phyloP scores from a whole-genome alignment of 495 filamentous ascomycete species.

The Hypoxylon intermedium region DNA sequence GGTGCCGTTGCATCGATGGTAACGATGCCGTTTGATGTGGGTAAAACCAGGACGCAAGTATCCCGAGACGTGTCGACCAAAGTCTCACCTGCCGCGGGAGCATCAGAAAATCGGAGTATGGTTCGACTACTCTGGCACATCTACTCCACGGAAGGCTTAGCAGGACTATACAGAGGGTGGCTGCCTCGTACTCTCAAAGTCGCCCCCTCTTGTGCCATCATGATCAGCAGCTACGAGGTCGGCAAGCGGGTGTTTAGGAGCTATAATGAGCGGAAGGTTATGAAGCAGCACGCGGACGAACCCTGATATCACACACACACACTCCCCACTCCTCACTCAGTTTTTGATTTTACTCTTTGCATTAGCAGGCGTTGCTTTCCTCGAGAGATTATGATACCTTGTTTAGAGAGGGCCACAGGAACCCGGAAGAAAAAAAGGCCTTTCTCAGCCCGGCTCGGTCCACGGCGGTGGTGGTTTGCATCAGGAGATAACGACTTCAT shows the following conservation, averaged over 20 bases:
- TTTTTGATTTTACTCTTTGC: constrained; percentile 26
- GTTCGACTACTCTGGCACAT: constrained; percentile 84
- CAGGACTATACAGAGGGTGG: constrained; percentile 89
- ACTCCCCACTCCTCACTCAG: constrained; percentile 15
- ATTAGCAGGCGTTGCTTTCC: constrained; percentile 32
- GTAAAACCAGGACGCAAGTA: constrained; percentile 93
- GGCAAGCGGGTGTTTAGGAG: constrained; percentile 86
- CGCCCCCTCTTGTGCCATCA: constrained; percentile 97
- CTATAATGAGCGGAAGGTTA: constrained; percentile 70
- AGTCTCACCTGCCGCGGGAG: constrained; percentile 39
- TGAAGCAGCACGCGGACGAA: constrained; percentile 20
- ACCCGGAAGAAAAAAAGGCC: constrained; percentile 11
- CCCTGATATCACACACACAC: constrained; percentile 7
- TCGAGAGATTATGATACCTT: constrained; percentile 30
- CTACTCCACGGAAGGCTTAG: constrained; percentile 78
- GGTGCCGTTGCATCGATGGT: constrained; percentile 86
- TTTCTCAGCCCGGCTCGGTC: constrained; percentile 1
- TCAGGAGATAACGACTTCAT: constrained; percentile 23
- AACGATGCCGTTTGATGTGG: constrained; percentile 96
- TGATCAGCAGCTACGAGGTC: constrained; percentile 97
- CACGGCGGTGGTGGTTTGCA: constrained; percentile 5
- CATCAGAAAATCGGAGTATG: constrained; percentile 76
- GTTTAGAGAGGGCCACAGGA: constrained; percentile 19
- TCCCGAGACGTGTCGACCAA: constrained; percentile 58
- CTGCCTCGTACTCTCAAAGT: constrained; percentile 91